Evolutionary conservation across 2,329 filamentous ascomycete species (phyloP).

Genomic region (Penicillium sp.): DNA sequence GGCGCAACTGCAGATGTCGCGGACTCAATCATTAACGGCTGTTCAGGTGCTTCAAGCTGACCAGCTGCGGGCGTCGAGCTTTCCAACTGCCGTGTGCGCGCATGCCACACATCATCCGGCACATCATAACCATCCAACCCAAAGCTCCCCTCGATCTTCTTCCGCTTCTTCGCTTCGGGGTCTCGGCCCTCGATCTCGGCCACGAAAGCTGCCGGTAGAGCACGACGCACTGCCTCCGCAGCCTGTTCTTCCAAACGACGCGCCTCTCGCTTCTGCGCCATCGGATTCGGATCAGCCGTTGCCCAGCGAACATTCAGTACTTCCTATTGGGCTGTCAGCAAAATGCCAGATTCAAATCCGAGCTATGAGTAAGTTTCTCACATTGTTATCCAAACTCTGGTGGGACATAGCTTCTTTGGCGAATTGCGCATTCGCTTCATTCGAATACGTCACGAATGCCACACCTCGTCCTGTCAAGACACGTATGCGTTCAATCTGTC

Average conservation of each 20-base stretch:
- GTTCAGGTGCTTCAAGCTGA: slow-evolving; percentile 51
- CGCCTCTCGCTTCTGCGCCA: slow-evolving; percentile 88
- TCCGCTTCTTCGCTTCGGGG: slow-evolving; percentile 77
- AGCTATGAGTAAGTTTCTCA: neutral
- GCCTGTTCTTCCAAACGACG: slow-evolving; percentile 90
- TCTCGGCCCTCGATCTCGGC: slow-evolving; percentile 91
- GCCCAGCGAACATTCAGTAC: slow-evolving; percentile 96
- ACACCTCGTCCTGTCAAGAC: slow-evolving; percentile 87
- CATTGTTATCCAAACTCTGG: slow-evolving; percentile 76
- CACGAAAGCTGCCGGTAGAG: slow-evolving; percentile 83
- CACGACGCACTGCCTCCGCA: slow-evolving; percentile 83
- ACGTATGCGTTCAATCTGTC: slow-evolving; percentile 74
- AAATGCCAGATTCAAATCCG: neutral
- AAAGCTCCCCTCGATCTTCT: slow-evolving; percentile 84
- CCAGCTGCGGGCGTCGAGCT: slow-evolving; percentile 57
- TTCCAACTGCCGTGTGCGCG: slow-evolving; percentile 67
- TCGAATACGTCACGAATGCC: slow-evolving; percentile 89
- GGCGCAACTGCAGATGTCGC: slow-evolving; percentile 37
- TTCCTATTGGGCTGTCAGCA: slow-evolving; percentile 49
- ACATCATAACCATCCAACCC: slow-evolving; percentile 89
- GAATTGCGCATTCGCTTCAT: slow-evolving; percentile 85
- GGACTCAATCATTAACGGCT: slow-evolving; percentile 46
- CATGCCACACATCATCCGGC: slow-evolving; percentile 90
- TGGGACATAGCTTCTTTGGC: slow-evolving; percentile 95
- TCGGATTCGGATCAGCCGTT: slow-evolving; percentile 90